Conservation (phyloP, 2,329 filamentous ascomycete genomes). For the Aspergillus japonicus region DNA sequence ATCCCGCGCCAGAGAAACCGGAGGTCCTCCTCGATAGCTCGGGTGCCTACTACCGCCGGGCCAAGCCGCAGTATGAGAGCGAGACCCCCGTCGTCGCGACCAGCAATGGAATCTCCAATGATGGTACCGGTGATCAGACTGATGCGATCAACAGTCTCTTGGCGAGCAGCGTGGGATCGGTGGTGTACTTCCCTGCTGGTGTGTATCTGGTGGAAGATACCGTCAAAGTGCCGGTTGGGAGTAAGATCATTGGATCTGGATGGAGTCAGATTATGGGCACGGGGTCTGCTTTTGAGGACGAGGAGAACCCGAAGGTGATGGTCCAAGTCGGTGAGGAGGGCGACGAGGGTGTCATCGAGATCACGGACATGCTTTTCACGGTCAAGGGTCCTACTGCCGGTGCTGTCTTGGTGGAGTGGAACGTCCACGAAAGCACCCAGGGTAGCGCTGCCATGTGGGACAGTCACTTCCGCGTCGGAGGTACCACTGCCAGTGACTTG, state of each 20-base stretch:
- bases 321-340: slow-evolving; percentile 52
- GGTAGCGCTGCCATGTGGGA: slow-evolving; percentile 25
- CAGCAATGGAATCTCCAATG: slow-evolving; percentile 55
- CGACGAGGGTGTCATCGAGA: slow-evolving; percentile 48
- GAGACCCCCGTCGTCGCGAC: slow-evolving; percentile 24
- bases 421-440: slow-evolving; percentile 29
- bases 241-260: slow-evolving; percentile 54
- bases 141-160: slow-evolving; percentile 13
- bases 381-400: slow-evolving; percentile 34
- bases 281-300: slow-evolving; percentile 47
- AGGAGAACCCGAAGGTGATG: slow-evolving; percentile 47
- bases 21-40: slow-evolving; percentile 2
- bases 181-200: slow-evolving; percentile 57
- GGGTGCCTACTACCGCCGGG: slow-evolving; percentile 9
- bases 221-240: slow-evolving; percentile 46
- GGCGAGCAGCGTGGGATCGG: slow-evolving; percentile 38
- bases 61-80: slow-evolving; percentile 15
- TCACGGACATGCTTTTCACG: slow-evolving; percentile 38
- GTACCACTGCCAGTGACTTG: slow-evolving; percentile 25
- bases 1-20: background rate
- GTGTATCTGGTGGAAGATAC: slow-evolving; percentile 50
- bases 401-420: slow-evolving; percentile 39
- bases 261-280: slow-evolving; percentile 49
- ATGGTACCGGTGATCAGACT: slow-evolving; percentile 7
- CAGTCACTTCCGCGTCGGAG: slow-evolving; percentile 38